phyloP scores from a whole-genome alignment of 345 rosid species.

The Melaleuca alternifolia region DNA sequence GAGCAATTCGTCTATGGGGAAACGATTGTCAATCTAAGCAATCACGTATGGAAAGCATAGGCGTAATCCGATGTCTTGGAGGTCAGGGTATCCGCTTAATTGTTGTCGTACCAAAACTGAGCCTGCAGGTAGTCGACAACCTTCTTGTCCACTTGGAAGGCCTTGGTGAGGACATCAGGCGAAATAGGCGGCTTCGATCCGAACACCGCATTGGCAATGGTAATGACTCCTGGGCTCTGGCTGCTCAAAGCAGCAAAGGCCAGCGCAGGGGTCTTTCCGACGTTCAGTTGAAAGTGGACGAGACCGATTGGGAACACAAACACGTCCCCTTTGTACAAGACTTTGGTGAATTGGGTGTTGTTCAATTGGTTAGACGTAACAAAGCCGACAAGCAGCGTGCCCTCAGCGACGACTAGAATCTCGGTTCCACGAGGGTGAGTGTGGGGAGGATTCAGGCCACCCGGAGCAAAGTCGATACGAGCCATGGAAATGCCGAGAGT shows the following conservation, averaged over 20 bases:
- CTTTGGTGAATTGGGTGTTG: conserved; percentile 6
- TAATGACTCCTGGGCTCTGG: conserved; percentile 17
- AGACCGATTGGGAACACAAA: conserved; percentile 25
- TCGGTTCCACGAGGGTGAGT: conserved; percentile 27
- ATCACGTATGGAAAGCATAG: not conserved
- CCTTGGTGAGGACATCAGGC: conserved; percentile 14
- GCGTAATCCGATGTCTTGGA: not conserved
- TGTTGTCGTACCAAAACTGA: conserved; percentile 9
- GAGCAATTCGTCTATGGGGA: not conserved
- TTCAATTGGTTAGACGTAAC: conserved; percentile 13
- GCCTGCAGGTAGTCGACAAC: conserved; percentile 14
- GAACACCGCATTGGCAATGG: conserved; percentile 10
- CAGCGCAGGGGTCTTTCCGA: conserved; percentile 20
- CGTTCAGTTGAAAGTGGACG: conserved; percentile 23
- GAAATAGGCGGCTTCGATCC: conserved; percentile 7
- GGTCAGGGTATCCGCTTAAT: not conserved
- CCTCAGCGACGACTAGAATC: conserved; percentile 19
- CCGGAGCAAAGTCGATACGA: conserved; percentile 11
- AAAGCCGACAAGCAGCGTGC: conserved; percentile 16
- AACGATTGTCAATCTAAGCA: not conserved
- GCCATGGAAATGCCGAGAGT: conserved; percentile 12
- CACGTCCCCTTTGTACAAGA: conserved; percentile 7
- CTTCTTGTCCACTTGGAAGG: conserved; percentile 20
- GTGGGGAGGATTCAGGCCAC: conserved; percentile 32
- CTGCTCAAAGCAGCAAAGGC: conserved; percentile 12